Evolutionary conservation across 768 basidiomycete species (phyloP), one percentile per base, ranked within the genome.

Genomic region (Suillus plorans): DNA sequence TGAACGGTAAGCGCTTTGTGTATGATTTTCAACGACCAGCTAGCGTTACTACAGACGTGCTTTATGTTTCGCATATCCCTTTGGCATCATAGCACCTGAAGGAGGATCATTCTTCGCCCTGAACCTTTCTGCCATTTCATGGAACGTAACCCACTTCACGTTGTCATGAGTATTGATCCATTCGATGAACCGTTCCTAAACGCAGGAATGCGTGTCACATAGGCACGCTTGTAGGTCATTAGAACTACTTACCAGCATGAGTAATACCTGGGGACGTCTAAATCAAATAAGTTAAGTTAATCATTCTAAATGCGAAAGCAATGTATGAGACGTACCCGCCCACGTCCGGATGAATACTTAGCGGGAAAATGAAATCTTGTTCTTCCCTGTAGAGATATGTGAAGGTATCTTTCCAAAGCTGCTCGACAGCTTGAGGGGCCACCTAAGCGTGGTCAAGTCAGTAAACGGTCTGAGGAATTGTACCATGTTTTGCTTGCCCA

Each of bases 321-420:
- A 70, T 67, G 63, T 44, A 18, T 20, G 28, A 18, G n/a, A 72
- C 82, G 63, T 73, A 82, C 82, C 88, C 89, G 69, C 85, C 85
- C 22, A 89, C 87, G 68, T 91, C 89, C 1, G 90, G 90, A 69
- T 90, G 90, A 52, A 91, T 88, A 1, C 87, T 89, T 62, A 91
- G 83, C 0, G 89, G 88, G 72, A 89, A 88, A 37, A 86, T 81
- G 67, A 88, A 86, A 69, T 85, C 80, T 64, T 84, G 81, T 74
- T 87, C 83, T 67, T 86, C 85, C 44, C 84, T 76, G 71, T 89
- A 88, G 56, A 80, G 85, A 70, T 89, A 90, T 1, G 84, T 81
- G 70, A 90, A 90, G 67, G 81, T 86, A 69, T 87, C 86, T 70
- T 89, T 89, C 90, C 90, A 91, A 10, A 90, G 78, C 64, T 89